phyloP scores from a whole-genome alignment of 1,284 basidiomycete genomes.

The Papiliotrema terrestris region DNA sequence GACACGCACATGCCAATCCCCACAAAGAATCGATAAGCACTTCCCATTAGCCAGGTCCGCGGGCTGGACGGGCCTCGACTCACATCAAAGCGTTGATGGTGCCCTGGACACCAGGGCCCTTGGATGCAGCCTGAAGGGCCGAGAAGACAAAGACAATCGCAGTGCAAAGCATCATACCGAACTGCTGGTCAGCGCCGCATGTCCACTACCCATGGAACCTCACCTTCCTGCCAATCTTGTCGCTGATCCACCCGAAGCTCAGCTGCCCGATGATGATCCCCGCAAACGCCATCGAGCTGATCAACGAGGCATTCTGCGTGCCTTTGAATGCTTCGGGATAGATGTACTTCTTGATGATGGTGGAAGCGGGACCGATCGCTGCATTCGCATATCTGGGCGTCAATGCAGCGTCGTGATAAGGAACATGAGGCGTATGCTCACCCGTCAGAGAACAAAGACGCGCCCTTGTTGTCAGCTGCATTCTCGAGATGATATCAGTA shows the following conservation, averaged over 20 bases:
- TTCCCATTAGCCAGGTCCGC: too few relatives aligned
- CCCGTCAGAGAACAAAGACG: too few relatives aligned
- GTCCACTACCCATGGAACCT: conserved; percentile 47
- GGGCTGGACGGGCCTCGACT: not conserved
- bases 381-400: conserved; percentile 66
- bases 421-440: not conserved
- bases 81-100: conserved; percentile 52
- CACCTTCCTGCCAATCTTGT: conserved; percentile 81
- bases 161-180: conserved; percentile 59
- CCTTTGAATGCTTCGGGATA: conserved; percentile 53
- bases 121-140: conserved; percentile 73
- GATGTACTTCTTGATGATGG: conserved; percentile 66
- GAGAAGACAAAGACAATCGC: conserved; percentile 76
- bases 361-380: conserved; percentile 58
- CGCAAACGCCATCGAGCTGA: conserved; percentile 66
- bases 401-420: not conserved
- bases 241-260: conserved; percentile 63
- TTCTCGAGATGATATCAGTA: too few relatives aligned
- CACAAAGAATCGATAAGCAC: too few relatives aligned
- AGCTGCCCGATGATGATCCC: conserved; percentile 69
- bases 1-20: too few relatives aligned
- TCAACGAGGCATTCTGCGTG: conserved; percentile 62
- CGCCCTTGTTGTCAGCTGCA: too few relatives aligned
- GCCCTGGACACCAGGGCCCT: conserved; percentile 62
- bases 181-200: conserved; percentile 8